These are phyloP conservation scores for Rheum nobile DNA, from an alignment of 148 eudicot species.

Conservation along the genomic window DNA sequence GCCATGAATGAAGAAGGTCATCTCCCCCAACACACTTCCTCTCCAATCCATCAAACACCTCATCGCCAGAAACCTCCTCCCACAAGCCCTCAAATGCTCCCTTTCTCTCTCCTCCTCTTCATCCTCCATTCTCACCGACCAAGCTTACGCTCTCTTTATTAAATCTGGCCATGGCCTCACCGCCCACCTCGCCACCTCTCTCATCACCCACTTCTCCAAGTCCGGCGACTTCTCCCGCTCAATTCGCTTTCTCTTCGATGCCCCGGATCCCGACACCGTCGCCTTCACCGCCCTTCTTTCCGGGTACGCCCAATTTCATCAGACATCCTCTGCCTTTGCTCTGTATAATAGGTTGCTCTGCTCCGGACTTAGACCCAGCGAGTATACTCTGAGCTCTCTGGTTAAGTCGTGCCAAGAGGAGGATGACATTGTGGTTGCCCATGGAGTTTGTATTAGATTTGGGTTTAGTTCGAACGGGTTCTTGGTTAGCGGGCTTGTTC, in stretches of 20 bases:
- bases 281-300: conserved; percentile 41
- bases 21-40: conserved; percentile 3
- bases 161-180: conserved; percentile 36
- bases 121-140: conserved; percentile 17
- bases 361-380: conserved; percentile 40
- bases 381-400: conserved; percentile 33
- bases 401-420: conserved; percentile 34
- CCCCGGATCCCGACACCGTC: conserved; percentile 25
- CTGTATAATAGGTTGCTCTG: conserved; percentile 19
- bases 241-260: conserved; percentile 24
- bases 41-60: conserved; percentile 20
- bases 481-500: conserved; percentile 48
- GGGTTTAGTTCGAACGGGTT: conserved; percentile 35
- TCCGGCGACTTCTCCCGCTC: conserved; percentile 37
- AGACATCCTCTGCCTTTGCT: conserved; percentile 16
- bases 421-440: conserved; percentile 24
- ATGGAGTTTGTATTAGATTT: conserved; percentile 34
- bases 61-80: conserved; percentile 21
- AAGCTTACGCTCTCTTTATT: conserved; percentile 29
- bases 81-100: conserved; percentile 42
- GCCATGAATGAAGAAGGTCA: conserved; percentile 32
- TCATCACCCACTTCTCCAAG: conserved; percentile 48
- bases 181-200: conserved; percentile 36
- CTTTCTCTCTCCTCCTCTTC: conserved; percentile 20
- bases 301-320: conserved; percentile 32